These are phyloP conservation scores for Nakataea oryzae DNA, from an alignment of 2,329 filamentous ascomycete species.

Conservation along the genomic window DNA sequence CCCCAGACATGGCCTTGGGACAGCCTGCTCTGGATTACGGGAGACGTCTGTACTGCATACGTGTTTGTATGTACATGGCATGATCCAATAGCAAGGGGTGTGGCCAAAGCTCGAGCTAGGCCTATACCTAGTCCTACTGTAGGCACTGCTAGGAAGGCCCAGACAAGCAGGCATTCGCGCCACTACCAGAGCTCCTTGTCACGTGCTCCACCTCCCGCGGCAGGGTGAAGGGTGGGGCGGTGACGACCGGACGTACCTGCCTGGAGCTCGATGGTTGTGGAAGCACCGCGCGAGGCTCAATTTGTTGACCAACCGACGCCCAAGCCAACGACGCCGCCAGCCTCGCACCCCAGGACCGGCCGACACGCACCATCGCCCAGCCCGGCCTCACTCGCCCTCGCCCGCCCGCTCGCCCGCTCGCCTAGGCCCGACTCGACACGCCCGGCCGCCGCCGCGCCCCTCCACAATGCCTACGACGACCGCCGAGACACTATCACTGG, in stretches of 20 bases:
- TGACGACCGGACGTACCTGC: background rate
- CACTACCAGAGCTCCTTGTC: too few relatives aligned
- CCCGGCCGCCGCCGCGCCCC: conserved; percentile 6
- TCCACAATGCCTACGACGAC: conserved; percentile 85
- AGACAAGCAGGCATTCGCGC: too few relatives aligned
- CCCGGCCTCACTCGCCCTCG: background rate
- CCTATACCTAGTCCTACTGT: too few relatives aligned
- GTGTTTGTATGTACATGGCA: too few relatives aligned
- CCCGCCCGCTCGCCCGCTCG: background rate
- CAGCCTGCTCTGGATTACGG: too few relatives aligned
- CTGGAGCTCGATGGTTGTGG: background rate
- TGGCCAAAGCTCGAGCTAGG: too few relatives aligned
- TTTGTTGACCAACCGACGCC: background rate
- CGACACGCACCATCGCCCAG: background rate
- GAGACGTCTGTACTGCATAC: too few relatives aligned
- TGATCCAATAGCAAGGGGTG: too few relatives aligned
- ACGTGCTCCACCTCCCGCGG: too few relatives aligned
- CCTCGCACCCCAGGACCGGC: background rate
- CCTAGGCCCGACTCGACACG: background rate
- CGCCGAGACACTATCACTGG: conserved; percentile 89
- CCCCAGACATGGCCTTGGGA: too few relatives aligned
- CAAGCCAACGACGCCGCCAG: background rate
- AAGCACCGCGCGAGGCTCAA: background rate
- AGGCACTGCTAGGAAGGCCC: too few relatives aligned
- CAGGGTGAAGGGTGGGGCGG: too few relatives aligned